These are phyloP conservation scores for Hawksworthiomyces lignivorus DNA, from an alignment of 2,329 filamentous ascomycete species.

Conservation along the genomic window DNA sequence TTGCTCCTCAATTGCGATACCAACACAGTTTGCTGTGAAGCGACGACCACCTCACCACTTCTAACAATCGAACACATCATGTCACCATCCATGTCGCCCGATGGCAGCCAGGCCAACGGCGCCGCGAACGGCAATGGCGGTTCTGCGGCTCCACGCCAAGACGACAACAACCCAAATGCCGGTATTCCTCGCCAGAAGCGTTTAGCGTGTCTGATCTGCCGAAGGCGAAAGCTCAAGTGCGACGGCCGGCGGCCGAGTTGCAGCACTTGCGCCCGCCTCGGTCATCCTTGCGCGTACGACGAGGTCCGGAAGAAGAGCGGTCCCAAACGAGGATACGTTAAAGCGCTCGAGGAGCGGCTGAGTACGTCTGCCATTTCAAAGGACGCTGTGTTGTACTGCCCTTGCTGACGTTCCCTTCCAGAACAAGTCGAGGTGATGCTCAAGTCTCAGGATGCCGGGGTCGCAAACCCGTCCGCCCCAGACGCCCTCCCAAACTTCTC, in stretches of 20 bases:
- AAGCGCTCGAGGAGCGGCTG: slow-evolving; percentile 83
- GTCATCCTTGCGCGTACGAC: slow-evolving; percentile 83
- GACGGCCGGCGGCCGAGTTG: slow-evolving; percentile 80
- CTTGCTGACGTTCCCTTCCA: slow-evolving; percentile 25
- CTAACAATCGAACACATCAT: too few relatives aligned
- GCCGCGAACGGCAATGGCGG: slow-evolving; percentile 15
- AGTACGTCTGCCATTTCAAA: slow-evolving; percentile 48
- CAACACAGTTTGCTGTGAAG: too few relatives aligned
- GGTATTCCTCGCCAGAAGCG: slow-evolving; percentile 75
- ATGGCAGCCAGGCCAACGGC: slow-evolving; percentile 20
- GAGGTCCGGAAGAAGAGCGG: slow-evolving; percentile 91
- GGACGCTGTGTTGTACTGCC: neutral
- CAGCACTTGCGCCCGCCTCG: slow-evolving; percentile 78
- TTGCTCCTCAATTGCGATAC: too few relatives aligned
- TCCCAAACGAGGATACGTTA: slow-evolving; percentile 89
- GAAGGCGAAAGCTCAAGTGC: slow-evolving; percentile 86
- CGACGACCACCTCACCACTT: too few relatives aligned
- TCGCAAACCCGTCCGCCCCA: slow-evolving; percentile 18
- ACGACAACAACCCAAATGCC: slow-evolving; percentile 33
- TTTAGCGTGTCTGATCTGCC: slow-evolving; percentile 88
- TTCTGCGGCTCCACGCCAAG: slow-evolving; percentile 10
- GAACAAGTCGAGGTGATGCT: slow-evolving; percentile 90
- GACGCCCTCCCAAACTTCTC: slow-evolving; percentile 38
- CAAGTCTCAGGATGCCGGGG: slow-evolving; percentile 59
- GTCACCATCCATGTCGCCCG: slow-evolving; percentile 21